These are phyloP conservation scores for Trifolium dubium DNA, from an alignment of 306 rosid genomes.

Conservation along the genomic window DNA sequence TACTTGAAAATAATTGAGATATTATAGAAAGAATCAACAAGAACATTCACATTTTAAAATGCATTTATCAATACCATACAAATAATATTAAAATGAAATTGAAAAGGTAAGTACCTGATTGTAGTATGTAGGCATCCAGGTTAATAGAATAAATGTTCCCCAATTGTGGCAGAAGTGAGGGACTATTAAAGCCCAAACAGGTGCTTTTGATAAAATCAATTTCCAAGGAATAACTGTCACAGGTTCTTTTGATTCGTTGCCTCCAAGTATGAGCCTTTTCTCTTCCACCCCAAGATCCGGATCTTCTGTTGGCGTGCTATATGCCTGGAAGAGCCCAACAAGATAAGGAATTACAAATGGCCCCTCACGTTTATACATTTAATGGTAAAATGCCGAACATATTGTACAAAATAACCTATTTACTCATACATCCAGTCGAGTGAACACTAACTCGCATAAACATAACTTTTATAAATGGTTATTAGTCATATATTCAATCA, in stretches of 20 bases:
- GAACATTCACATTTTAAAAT: neutral
- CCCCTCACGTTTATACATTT: slow-evolving; percentile 29
- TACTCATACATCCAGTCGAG: slow-evolving; percentile 12
- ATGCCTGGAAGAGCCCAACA: slow-evolving; percentile 64
- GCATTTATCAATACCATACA: slow-evolving; percentile 16
- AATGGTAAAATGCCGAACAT: slow-evolving; percentile 11
- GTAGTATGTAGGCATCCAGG: slow-evolving; percentile 99
- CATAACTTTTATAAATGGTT: slow-evolving; percentile 6
- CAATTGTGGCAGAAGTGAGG: slow-evolving; percentile 95
- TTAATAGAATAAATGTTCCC: slow-evolving; percentile 95
- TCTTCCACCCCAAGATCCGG: slow-evolving; percentile 70
- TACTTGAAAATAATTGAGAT: slow-evolving; percentile 19
- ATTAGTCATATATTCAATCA: slow-evolving; percentile 9
- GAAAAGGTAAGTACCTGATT: slow-evolving; percentile 70
- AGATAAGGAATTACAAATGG: slow-evolving; percentile 34
- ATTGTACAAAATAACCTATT: slow-evolving; percentile 24
- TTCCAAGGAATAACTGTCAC: slow-evolving; percentile 90
- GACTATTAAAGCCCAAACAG: slow-evolving; percentile 96
- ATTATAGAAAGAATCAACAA: slow-evolving; percentile 9
- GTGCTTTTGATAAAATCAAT: slow-evolving; percentile 86
- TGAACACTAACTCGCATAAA: slow-evolving; percentile 12
- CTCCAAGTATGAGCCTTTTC: slow-evolving; percentile 70
- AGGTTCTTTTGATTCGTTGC: slow-evolving; percentile 72
- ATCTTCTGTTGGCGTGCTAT: slow-evolving; percentile 91
- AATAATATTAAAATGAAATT: neutral